Base-by-base conservation (phyloP, 2,329 filamentous ascomycete genomes). In the Penicillium paneum region DNA sequence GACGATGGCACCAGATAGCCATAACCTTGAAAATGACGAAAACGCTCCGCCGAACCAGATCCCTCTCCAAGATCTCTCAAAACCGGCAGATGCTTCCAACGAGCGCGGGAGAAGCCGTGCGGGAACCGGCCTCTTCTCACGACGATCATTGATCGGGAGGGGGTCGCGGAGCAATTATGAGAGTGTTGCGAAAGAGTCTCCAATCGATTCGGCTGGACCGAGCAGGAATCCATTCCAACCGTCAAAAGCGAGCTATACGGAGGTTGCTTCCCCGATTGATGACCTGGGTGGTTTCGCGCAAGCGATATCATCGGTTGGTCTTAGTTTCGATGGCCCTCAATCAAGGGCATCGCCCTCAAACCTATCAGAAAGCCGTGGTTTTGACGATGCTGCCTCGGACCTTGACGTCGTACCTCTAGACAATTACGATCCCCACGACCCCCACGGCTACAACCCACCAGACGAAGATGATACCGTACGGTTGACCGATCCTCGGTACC, bases 21-120 rank as follows among this genome's bases (percentile, higher is more conserved):
- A 70, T 58, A 65, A 62, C 61, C 61, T 60, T 61, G 66, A 64
- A 57, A 55, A 66, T 60, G 55, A 64, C 55, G 64, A 70, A 36
- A 61, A 61, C 49, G 57, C 59, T 49, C 58, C 64, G 21, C 58
- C 60, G n/a, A 58, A 67, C 54, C 73, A 75, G 58, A 92, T 94
- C 74, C 88, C 88, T 56, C 78, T 93, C 55, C 86, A 86, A 71
- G 83, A 87, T 64, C 77, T 89, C 34, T 76, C 77, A 12, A 70
- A 72, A 55, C 68, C 71, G 26, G 70, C 71, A 32, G 71, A 70
- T 44, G 61, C 60, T 32, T 55, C 63, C 17, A 68, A 66, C 29
- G 69, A 67, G 26, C 62, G 65, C 57, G 61, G 71, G 28, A 60
- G 66, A 58, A 62, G 61, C 56, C 66, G 65, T 54, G 62, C 57